Evolutionary conservation across 2,329 filamentous ascomycete genomes (phyloP).

Genomic region (Claviceps fusiformis): DNA sequence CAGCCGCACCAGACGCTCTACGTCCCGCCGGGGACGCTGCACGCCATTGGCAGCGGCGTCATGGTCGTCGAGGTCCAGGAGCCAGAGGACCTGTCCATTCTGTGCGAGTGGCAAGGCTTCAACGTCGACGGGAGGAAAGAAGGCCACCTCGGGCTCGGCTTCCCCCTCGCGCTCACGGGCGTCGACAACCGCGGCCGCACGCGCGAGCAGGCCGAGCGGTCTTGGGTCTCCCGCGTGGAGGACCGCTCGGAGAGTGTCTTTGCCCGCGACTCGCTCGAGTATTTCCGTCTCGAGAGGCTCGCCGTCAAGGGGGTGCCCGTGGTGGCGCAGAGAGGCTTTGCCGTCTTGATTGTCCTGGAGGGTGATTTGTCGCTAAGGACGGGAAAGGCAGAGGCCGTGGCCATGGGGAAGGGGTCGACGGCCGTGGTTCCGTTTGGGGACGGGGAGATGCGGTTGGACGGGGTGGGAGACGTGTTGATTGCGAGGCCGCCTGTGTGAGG

Average conservation of each 20-base stretch:
- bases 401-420: conserved; percentile 6
- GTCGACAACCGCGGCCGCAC: conserved; percentile 5
- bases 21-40: conserved; percentile 10
- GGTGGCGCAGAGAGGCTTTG: not conserved
- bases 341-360: not conserved
- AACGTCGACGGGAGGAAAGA: conserved; percentile 7
- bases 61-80: conserved; percentile 11
- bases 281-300: conserved; percentile 8
- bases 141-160: conserved; percentile 10
- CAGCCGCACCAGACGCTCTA: conserved; percentile 10
- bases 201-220: conserved; percentile 3
- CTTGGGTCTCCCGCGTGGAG: conserved; percentile 2
- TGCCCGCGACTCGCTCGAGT: conserved; percentile 5
- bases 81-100: conserved; percentile 9
- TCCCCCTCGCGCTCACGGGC: conserved; percentile 8
- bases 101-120: conserved; percentile 10
- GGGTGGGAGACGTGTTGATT: conserved; percentile 7
- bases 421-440: conserved; percentile 8
- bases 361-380: not conserved
- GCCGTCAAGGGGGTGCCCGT: not conserved
- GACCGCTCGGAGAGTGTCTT: not conserved
- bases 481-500: conserved; percentile 2
- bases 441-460: conserved; percentile 6
- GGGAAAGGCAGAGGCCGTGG: not conserved
- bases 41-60: conserved; percentile 11